Percentiles rank a stretch among this genome's conserved stretches.
phyloP scores from a whole-genome alignment of 2,329 filamentous ascomycete species.

The Thielaviopsis euricoi region DNA sequence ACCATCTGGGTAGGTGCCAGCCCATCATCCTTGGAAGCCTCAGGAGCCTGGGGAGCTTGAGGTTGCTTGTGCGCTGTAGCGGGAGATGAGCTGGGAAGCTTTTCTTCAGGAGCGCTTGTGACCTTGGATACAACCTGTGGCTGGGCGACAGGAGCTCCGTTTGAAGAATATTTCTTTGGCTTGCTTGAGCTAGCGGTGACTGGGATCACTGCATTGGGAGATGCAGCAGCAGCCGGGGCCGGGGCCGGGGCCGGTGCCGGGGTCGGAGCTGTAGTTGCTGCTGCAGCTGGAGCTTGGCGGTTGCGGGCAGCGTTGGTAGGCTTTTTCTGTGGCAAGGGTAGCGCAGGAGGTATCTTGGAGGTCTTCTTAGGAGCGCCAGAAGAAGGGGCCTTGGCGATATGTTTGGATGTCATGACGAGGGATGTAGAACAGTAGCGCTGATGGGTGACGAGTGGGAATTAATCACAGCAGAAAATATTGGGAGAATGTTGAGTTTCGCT shows the following conservation, averaged over 20 bases:
- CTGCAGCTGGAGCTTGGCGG: not conserved
- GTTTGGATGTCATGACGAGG: conserved; percentile 4
- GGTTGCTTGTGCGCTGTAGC: not conserved
- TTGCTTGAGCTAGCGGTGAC: not conserved
- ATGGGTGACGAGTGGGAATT: not conserved
- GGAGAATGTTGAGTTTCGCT: conserved; percentile 5
- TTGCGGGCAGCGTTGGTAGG: not conserved
- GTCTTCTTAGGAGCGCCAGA: not conserved
- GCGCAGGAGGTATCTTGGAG: not conserved
- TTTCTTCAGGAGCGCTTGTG: not conserved
- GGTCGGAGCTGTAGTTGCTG: too few species aligned
- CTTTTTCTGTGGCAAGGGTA: not conserved
- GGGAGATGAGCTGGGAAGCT: not conserved
- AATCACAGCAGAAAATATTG: conserved; percentile 7
- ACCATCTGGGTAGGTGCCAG: not conserved
- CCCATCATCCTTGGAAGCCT: not conserved
- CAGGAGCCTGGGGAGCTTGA: not conserved
- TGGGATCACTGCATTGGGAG: not conserved
- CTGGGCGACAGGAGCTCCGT: not conserved
- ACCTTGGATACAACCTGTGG: not conserved
- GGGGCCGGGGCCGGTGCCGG: not conserved
- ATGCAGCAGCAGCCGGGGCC: not conserved
- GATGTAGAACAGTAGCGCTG: not conserved
- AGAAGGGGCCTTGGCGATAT: not conserved
- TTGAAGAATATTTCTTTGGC: not conserved